These are phyloP conservation scores for Olyra latifolia DNA, from an alignment of 176 grass and related monocot species.

Conservation along the genomic window DNA sequence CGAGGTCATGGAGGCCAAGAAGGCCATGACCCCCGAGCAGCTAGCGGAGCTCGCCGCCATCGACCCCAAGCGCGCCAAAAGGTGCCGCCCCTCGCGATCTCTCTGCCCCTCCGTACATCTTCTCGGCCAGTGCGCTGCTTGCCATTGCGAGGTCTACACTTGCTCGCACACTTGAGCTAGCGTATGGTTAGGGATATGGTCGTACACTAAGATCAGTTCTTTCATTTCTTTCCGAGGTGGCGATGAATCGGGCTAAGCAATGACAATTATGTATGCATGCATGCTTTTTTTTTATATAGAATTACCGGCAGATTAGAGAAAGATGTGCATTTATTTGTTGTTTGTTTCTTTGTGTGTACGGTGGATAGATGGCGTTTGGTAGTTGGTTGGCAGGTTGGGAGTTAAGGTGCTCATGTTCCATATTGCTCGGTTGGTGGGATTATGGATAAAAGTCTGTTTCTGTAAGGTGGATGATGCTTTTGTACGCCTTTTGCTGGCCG, in stretches of 20 bases:
- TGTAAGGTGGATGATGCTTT: constrained; percentile 12
- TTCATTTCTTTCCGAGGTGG: constrained; percentile 13
- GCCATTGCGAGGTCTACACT: background rate
- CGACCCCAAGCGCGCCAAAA: constrained; percentile 96
- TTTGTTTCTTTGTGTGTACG: constrained; percentile 7
- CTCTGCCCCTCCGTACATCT: background rate
- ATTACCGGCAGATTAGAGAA: background rate
- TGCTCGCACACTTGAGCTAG: background rate
- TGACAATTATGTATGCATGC: constrained; percentile 15
- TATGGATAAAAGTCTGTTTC: constrained; percentile 39
- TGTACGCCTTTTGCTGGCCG: background rate
- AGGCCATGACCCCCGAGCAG: constrained; percentile 89
- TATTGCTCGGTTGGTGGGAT: constrained; percentile 40
- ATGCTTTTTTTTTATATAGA: constrained; percentile 22
- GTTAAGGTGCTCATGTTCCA: constrained; percentile 37
- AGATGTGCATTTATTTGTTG: constrained; percentile 13
- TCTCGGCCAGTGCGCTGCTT: background rate
- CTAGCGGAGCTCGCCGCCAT: constrained; percentile 82
- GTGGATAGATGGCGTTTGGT: constrained; percentile 31
- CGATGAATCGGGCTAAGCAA: background rate
- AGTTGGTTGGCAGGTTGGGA: constrained; percentile 32
- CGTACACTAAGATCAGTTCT: background rate
- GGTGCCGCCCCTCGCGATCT: constrained; percentile 35
- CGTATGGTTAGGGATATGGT: background rate
- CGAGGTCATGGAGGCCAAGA: constrained; percentile 92